Evolutionary conservation across 192 early-diverging fungal species (phyloP).

Genomic region (Rhizoclosmatium sp.): DNA sequence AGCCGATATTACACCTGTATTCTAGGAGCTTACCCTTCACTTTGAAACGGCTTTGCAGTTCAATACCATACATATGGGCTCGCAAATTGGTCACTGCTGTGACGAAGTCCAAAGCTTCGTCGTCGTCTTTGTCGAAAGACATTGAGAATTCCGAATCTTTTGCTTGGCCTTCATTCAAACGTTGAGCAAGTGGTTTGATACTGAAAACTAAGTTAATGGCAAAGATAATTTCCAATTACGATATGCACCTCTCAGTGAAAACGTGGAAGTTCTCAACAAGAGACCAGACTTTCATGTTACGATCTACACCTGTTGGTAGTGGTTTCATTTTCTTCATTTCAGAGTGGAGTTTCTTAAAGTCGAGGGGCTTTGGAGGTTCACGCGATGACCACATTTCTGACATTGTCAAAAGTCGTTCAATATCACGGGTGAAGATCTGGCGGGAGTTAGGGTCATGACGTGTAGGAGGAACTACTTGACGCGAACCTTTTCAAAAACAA

Average conservation of each 20-base stretch:
- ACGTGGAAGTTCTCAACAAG: constrained; percentile 74
- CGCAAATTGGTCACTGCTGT: constrained; percentile 91
- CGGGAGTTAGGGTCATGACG: not conserved
- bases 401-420: constrained; percentile 81
- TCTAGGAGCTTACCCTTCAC: constrained; percentile 74
- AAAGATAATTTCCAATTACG: not conserved
- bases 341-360: constrained; percentile 45
- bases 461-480: not conserved
- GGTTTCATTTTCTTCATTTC: constrained; percentile 10
- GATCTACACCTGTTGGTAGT: constrained; percentile 45
- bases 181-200: constrained; percentile 57
- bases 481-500: constrained; percentile 57
- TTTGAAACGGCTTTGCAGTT: constrained; percentile 79
- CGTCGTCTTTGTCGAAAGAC: constrained; percentile 96
- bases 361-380: constrained; percentile 71
- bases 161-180: constrained; percentile 51
- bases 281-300: constrained; percentile 75
- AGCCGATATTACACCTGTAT: not conserved
- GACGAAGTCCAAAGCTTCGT: constrained; percentile 90
- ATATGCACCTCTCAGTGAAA: constrained; percentile 73
- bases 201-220: constrained; percentile 41
- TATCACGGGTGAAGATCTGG: constrained; percentile 86
- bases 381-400: constrained; percentile 89
- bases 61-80: constrained; percentile 82
- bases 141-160: constrained; percentile 63